Evolutionary conservation across 73 alveolate species (phyloP), one percentile per base, ranked within the genome.

Genomic region (Effrenium voratum): DNA sequence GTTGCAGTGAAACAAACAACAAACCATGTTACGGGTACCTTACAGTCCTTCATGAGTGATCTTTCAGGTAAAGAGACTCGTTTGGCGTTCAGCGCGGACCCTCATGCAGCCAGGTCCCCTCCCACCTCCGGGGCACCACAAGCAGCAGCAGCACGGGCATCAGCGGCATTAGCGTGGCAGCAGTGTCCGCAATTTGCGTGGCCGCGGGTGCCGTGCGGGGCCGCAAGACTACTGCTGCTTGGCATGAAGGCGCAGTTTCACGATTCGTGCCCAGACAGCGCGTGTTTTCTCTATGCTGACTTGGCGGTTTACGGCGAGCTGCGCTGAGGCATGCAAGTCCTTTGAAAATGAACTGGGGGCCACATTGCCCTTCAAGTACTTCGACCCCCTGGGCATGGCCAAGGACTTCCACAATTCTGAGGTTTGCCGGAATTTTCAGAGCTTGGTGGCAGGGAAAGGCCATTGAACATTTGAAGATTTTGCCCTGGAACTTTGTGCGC

Each of bases 301-400:
- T 5, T 0, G 15, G 3, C 30, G 46, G 8, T 1, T 3, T 3
- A 15, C 47, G 40, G 55, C 82, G 38, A 43, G 45, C 46, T 28
- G 13, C 32, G 30, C 46, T 70, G 26, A 88, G 95, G 95, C 45
- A 36, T 88, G 95, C 95, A 88, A 66, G 85, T 41, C 98, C 91
- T 91, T 91, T 46, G 98, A 91, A 79, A 73, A 40, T 28, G 98
- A 91, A 63, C 68, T 47, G 79, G 98, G 98, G 49, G 90, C 38
- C 45, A 91, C 98, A 19, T 22, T 70, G 75, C 98, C 98, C 80
- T 59, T 91, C 80, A 73, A 73, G 91, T 91, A 72, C 98, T 91
- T 91, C 80, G 98, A 91, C 30, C 98, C 98, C 43, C 72, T 91
- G 55, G 98, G 98, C 98, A 12, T 91, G 88, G 59, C 98, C 90